phyloP scores from a whole-genome alignment of 768 basidiomycete genomes.

The Pulveroboletus sp. region DNA sequence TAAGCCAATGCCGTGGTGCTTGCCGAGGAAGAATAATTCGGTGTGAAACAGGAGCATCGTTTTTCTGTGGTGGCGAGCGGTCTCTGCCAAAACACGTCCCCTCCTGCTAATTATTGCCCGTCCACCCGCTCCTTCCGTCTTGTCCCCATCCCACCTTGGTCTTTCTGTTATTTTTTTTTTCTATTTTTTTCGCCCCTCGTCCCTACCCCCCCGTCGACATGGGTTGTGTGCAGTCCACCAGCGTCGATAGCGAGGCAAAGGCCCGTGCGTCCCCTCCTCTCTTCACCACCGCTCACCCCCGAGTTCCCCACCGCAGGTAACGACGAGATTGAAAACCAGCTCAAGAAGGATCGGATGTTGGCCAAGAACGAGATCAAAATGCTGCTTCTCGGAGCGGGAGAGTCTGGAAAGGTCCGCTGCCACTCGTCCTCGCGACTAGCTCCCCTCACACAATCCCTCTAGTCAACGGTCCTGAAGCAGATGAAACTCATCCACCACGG shows the following conservation, averaged over 20 bases:
- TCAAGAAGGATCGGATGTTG: constrained; percentile 82
- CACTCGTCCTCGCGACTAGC: not conserved
- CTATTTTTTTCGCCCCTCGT: not conserved
- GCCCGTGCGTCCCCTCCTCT: constrained; percentile 54
- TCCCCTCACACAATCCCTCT: not conserved
- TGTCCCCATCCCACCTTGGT: constrained; percentile 7
- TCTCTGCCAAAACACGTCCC: not conserved
- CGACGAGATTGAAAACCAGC: constrained; percentile 90
- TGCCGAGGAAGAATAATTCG: constrained; percentile 20
- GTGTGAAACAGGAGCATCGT: constrained; percentile 4
- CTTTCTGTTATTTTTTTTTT: constrained; percentile 2
- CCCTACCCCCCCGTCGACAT: constrained; percentile 32
- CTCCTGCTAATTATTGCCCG: constrained; percentile 24
- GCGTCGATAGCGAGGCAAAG: constrained; percentile 75
- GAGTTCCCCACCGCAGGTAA: constrained; percentile 49
- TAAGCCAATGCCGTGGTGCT: constrained; percentile 8
- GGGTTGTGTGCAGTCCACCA: constrained; percentile 72
- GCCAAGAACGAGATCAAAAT: constrained; percentile 96
- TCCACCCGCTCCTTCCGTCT: constrained; percentile 21
- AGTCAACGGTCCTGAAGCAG: constrained; percentile 93
- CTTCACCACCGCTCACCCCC: not conserved
- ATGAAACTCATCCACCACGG: constrained; percentile 97
- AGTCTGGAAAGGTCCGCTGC: constrained; percentile 80
- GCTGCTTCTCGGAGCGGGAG: constrained; percentile 91
- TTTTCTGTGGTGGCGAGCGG: constrained; percentile 14